Evolutionary conservation across 1,284 basidiomycete species (phyloP).

Genomic region (Melampsora americana): DNA sequence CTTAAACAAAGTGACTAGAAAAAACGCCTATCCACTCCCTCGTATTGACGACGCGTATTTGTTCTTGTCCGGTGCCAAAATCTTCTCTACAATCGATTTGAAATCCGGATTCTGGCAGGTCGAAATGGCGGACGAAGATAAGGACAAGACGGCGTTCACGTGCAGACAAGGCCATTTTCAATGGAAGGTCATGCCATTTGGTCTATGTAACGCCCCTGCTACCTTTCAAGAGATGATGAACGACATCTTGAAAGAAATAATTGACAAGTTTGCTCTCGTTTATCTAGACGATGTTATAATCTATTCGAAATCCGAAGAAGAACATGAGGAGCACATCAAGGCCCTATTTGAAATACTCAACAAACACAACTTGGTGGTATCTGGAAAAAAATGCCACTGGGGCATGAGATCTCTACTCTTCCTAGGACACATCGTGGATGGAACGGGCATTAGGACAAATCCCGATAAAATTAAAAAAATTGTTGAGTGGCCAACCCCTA

Average conservation of each 20-base stretch:
- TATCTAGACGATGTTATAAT: slow-evolving; percentile 11
- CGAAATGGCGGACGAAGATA: neutral
- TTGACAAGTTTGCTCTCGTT: no score
- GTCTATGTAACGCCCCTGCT: no score
- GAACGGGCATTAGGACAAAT: neutral
- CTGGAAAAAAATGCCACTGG: slow-evolving; percentile 1
- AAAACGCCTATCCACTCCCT: no score
- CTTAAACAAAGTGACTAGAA: no score
- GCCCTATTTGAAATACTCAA: slow-evolving; percentile 5
- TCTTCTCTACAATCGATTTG: slow-evolving; percentile 8
- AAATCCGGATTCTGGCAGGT: slow-evolving; percentile 11
- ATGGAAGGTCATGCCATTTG: slow-evolving; percentile 37
- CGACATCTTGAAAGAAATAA: no score
- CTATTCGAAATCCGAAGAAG: neutral
- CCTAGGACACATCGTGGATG: slow-evolving; percentile 10
- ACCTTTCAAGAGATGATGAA: no score
- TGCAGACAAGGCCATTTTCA: neutral
- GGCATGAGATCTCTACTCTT: neutral
- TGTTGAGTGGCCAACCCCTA: no score
- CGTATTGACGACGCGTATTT: neutral
- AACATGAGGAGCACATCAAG: neutral
- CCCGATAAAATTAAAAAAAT: neutral
- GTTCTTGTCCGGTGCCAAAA: neutral
- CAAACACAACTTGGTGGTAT: neutral
- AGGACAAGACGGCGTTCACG: neutral